Evolutionary conservation across 148 eudicot genomes (phyloP), one percentile per base, ranked within the genome.

Genomic region (Chenopodium berlandieri): DNA sequence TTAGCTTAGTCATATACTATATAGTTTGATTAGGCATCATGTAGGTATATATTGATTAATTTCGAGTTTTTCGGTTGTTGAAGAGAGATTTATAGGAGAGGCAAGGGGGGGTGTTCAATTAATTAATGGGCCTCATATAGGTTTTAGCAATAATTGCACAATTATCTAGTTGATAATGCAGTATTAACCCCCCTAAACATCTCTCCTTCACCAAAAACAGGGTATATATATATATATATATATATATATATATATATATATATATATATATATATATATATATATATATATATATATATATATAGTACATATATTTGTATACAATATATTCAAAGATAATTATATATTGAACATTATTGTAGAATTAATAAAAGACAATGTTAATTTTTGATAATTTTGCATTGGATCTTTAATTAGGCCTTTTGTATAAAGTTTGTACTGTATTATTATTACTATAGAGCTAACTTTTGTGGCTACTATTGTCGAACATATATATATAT

Each of bases 111-210:
- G 47, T 68, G 82, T 67, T 66, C 79, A 58, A 79, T 82, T 83
- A 68, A 66, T 80, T 79, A 79, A 76, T 79, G 78, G 75, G 80
- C 70, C 52, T 77, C 46, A 46, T 70, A 10, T 40, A 71, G 71
- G 75, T 75, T 75, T 84, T 58, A 84, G 80, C 79, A 80, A 80
- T 80, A 71, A 84, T 80, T 84, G 77, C 83, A 46, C 80, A 80
- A 80, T 83, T 83, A 69, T 74, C 74, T 66, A 79, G 79, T 73
- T 84, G 77, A 84, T 80, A 64, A 80, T 84, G 77, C 46, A 47
- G 65, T 60, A 70, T 71, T 58, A 80, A 84, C 75, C 82, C 75
- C 80, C 80, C 37, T 17, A 40, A 40, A 14, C 62, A 31, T 52
- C 50, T 22, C 22, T 74, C 67, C 14, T 44, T 60, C 78, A 78